Evolutionary conservation across 2,329 filamentous ascomycete species (phyloP), one percentile per base, ranked within the genome.

Genomic region (Arthroderma sp.): DNA sequence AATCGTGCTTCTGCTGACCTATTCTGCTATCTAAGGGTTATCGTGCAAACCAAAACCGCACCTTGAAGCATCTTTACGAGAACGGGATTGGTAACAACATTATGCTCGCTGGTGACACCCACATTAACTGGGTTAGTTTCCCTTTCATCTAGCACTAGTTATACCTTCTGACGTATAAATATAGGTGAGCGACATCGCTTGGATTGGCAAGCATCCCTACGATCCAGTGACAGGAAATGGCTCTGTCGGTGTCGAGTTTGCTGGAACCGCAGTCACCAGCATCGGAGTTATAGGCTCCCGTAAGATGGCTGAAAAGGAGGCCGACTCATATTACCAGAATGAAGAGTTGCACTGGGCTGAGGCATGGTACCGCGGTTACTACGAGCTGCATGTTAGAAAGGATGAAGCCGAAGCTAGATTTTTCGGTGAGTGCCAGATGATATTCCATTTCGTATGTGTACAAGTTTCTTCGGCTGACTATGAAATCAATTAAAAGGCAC

Each of bases 31-130:
- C 27, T 22, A 10, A n/a, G 9, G 82, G 80, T 1, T 85, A 86
- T 54, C 63, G 73, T 44, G 70, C 78, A 6, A 85, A 85, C 60
- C 71, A 78, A 38, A 85, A 86, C 65, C 72, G 81, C 34, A 85
- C 83, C 0, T 65, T 84, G 4, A 64, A 77, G 53, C 74, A 77
- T 44, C 63, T 86, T 6, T 81, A 80, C 54, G 68, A 77, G 42
- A 77, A 83, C 57, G 69, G 77, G n/a, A 85, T 86, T 51, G 67
- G 66, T 44, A 85, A 86, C 65, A 85, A 80, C 56, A 74, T 86
- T 52, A 77, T 86, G 53, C 71, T 86, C 27, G 72, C 81, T 0
- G 83, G 82, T 7, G 82, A 86, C 57, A 75, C 69, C 34, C 82
- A 86, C 56, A 72, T 73, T 15, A 77, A 75, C 41, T 84, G 81